phyloP scores from a whole-genome alignment of 441 rosid species.

The Flueggea neowawraea region DNA sequence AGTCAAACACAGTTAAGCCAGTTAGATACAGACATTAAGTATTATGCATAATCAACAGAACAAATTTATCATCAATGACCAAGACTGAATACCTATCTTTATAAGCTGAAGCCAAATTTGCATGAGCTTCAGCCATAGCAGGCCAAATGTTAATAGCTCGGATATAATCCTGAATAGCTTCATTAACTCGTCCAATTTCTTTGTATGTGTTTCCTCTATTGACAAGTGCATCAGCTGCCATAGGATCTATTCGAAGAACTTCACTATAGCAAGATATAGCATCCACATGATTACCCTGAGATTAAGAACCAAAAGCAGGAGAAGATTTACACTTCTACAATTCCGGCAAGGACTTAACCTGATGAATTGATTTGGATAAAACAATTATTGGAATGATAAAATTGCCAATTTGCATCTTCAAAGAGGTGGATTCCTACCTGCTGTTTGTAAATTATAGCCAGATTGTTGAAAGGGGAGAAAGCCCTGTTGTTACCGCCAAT shows the following conservation, averaged over 20 bases:
- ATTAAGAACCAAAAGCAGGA: not conserved
- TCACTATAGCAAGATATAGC: constrained; percentile 99
- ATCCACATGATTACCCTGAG: constrained; percentile 91
- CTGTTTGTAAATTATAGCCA: constrained; percentile 95
- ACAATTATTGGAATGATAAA: not conserved
- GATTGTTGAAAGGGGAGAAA: constrained; percentile 96
- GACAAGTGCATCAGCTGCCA: constrained; percentile 98
- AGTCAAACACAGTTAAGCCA: not conserved
- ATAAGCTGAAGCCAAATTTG: constrained; percentile 97
- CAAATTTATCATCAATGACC: not conserved
- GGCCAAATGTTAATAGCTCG: constrained; percentile 84
- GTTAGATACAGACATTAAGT: not conserved
- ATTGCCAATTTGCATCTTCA: no score
- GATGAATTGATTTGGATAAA: not conserved
- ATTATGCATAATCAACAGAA: not conserved
- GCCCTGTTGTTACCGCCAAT: constrained; percentile 84
- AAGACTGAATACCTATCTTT: constrained; percentile 71
- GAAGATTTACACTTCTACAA: not conserved
- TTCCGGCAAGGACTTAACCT: not conserved
- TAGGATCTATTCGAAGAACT: constrained; percentile 95
- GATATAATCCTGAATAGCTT: constrained; percentile 93
- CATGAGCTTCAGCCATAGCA: constrained; percentile 99
- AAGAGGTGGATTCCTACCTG: constrained; percentile 46
- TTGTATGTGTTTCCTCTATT: constrained; percentile 97
- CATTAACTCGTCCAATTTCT: constrained; percentile 94